Conservation (phyloP, 257 asterid species). For the Nicotiana obtusifolia region DNA sequence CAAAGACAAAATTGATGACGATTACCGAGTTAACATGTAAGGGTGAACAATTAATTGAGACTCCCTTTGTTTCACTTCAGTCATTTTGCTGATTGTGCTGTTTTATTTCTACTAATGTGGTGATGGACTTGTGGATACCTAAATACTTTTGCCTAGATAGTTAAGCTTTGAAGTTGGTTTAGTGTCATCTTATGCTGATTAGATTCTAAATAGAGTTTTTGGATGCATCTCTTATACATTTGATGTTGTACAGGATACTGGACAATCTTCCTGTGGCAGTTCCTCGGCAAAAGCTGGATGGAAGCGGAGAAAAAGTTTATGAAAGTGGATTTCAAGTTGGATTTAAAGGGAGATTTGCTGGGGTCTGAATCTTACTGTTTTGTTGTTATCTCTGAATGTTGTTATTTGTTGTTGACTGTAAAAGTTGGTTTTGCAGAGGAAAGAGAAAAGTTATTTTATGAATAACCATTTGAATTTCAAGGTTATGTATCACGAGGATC, state of each 20-base stretch:
- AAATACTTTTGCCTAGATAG: background rate
- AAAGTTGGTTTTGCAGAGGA: conserved; percentile 25
- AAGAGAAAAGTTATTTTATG: conserved; percentile 32
- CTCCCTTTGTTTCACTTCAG: background rate
- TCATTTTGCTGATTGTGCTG: background rate
- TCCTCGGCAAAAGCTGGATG: conserved; percentile 35
- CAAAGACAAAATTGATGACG: conserved; percentile 32
- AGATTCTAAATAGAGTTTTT: background rate
- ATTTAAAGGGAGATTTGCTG: conserved; percentile 29
- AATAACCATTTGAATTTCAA: conserved; percentile 45
- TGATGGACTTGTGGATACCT: background rate
- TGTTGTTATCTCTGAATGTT: background rate
- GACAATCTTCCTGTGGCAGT: conserved; percentile 55
- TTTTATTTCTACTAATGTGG: background rate
- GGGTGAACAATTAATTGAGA: background rate
- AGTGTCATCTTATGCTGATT: background rate
- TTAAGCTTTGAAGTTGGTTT: background rate
- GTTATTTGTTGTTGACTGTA: background rate
- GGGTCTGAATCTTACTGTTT: conserved; percentile 22
- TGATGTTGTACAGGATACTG: conserved; percentile 29
- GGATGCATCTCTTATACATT: background rate
- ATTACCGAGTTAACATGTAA: conserved; percentile 48
- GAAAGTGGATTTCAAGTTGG: conserved; percentile 46
- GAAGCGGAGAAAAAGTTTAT: conserved; percentile 21
- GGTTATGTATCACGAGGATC: conserved; percentile 45